Evolutionary conservation across 768 basidiomycete genomes (phyloP).

Genomic region (Mycena belliarum): DNA sequence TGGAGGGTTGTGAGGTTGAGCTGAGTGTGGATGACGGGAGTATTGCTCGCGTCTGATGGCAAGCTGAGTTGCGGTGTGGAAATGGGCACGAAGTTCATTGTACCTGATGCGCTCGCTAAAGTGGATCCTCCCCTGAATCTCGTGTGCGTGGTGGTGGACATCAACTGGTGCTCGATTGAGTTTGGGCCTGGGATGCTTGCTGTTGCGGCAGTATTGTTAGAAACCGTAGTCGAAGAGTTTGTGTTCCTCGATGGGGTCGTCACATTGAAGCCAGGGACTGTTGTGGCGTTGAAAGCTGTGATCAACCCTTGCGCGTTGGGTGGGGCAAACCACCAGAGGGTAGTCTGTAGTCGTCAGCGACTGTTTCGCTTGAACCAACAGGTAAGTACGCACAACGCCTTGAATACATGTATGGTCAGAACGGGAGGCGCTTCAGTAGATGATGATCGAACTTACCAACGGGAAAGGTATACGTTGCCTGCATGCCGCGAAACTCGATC

Average conservation of each 20-base stretch:
- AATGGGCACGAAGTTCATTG: too few species aligned
- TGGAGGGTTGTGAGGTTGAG: too few species aligned
- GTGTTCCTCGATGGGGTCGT: background rate
- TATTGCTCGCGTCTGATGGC: too few species aligned
- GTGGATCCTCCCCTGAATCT: too few species aligned
- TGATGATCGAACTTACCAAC: conserved; percentile 44
- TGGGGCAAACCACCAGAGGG: conserved; percentile 14
- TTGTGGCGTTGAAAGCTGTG: background rate
- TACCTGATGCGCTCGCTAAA: too few species aligned
- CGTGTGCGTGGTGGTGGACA: too few species aligned
- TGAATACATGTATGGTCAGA: background rate
- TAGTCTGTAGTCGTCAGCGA: conserved; percentile 2
- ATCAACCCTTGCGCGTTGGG: conserved; percentile 13
- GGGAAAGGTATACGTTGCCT: conserved; percentile 78
- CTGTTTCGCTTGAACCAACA: background rate
- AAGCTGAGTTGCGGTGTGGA: too few species aligned
- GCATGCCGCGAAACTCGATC: conserved; percentile 64
- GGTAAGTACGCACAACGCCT: conserved; percentile 5
- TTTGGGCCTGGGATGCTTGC: background rate
- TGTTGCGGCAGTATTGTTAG: background rate
- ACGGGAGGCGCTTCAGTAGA: too few species aligned
- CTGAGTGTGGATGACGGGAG: too few species aligned
- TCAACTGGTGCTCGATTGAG: too few species aligned
- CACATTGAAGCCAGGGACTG: background rate
- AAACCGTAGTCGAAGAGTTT: too few species aligned